Evolutionary conservation across 2,329 filamentous ascomycete species (phyloP), one percentile per base, ranked within the genome.

Genomic region (Aspergillus arachidicola): DNA sequence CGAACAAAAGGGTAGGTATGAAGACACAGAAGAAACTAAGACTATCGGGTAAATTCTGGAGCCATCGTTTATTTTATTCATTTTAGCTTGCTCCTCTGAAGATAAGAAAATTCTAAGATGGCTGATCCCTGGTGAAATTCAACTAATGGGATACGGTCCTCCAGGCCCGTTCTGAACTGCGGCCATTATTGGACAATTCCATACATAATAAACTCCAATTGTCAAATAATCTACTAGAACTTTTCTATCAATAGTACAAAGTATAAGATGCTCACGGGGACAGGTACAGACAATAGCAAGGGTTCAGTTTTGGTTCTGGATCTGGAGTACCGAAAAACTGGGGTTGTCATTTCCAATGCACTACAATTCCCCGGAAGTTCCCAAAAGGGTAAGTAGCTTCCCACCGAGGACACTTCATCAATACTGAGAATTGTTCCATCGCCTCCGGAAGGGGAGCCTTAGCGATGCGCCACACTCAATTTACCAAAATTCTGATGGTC

Each of bases 401-500:
- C 43, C 48, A 36, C 56, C 1, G 7, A 19, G 32, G 43, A 51
- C 21, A 30, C 16, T 58, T 57, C 58, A 56, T 50, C 43, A 21
- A 26, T 54, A 46, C 30, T 11, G 34, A 21, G 16, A 54, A 26
- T 34, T 56, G 41, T 46, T 53, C 55, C 50, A 53, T 57, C 57
- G 21, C 50, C 57, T 54, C 59, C 41, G 48, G 53, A 62, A 48
- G 45, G 63, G 41, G 41, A 57, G 58, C 14, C 3, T n/a, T 58
- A 45, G 41, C 16, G 58, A 41, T 23, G 43, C 36, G 59, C 41
- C 30, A 57, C 55, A 26, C 28, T 66, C 28, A 4, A 59, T 10
- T 34, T 32, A 16, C 12, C 19, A 61, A 63, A 64, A 61, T 23
- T 61, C 54, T 55, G 63, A 57, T 43, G 61, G 64, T 67, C 64